phyloP scores from a whole-genome alignment of 257 asterid genomes.

The Coffea eugenioides region DNA sequence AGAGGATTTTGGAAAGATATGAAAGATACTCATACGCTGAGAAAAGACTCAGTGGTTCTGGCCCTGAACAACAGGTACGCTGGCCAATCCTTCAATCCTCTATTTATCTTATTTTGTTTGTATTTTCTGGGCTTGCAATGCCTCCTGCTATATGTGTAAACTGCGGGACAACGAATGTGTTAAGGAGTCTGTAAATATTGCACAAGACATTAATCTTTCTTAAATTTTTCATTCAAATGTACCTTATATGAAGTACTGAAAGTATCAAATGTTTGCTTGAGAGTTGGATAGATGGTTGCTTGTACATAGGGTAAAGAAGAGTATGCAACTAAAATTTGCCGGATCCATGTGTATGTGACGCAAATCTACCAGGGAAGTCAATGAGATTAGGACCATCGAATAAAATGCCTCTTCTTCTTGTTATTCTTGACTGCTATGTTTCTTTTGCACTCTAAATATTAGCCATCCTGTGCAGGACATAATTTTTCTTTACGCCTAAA shows the following conservation, averaged over 20 bases:
- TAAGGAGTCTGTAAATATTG: neutral
- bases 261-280: too few relatives aligned
- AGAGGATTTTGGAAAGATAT: conserved; percentile 54
- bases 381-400: neutral
- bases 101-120: neutral
- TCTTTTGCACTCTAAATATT: too few relatives aligned
- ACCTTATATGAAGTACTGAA: too few relatives aligned
- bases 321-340: too few relatives aligned
- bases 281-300: too few relatives aligned
- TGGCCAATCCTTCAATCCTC: neutral
- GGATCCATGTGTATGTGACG: too few relatives aligned
- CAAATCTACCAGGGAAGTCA: neutral
- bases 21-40: conserved; percentile 52
- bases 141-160: neutral
- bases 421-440: neutral
- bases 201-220: neutral
- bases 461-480: neutral
- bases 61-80: conserved; percentile 43
- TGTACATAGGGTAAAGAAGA: too few relatives aligned
- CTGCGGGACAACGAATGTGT: neutral
- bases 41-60: conserved; percentile 23
- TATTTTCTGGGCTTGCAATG: neutral
- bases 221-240: neutral
- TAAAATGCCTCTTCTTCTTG: neutral
- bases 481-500: neutral